Conservation (phyloP, 306 rosid species). For the Prunus padus region DNA sequence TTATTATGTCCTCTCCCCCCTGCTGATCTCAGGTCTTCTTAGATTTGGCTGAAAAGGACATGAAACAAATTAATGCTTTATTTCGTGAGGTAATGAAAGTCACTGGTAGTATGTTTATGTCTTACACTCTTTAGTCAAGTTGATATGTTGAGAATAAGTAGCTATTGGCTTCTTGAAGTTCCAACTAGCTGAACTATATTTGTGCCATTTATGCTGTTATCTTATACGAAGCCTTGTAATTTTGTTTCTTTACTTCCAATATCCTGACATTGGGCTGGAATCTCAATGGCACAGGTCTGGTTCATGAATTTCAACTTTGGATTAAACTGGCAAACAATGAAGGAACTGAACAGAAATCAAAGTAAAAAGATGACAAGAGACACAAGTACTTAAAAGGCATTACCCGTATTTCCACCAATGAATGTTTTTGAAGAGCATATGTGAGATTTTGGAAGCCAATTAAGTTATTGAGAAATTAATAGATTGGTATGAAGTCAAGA, state of each 20-base stretch:
- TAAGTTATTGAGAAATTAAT: not conserved
- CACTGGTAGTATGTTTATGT: not conserved
- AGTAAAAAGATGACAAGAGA: not conserved
- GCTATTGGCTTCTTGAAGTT: not conserved
- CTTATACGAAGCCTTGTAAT: not conserved
- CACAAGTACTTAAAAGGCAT: not conserved
- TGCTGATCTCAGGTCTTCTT: constrained; percentile 67
- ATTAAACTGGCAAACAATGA: not conserved
- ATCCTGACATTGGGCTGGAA: not conserved
- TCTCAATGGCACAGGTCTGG: not conserved
- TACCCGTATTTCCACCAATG: not conserved
- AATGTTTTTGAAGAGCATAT: not conserved
- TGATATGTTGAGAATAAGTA: not conserved
- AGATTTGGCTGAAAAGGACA: constrained; percentile 87
- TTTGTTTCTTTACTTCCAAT: too few relatives aligned
- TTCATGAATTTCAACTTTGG: not conserved
- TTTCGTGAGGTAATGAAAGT: constrained; percentile 71
- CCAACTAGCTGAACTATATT: not conserved
- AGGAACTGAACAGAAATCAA: too few relatives aligned
- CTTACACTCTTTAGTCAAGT: not conserved
- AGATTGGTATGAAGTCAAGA: not conserved
- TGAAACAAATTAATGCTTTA: constrained; percentile 73
- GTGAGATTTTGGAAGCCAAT: not conserved
- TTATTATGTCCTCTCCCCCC: not conserved
- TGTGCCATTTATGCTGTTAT: not conserved